Conservation (phyloP, 352 stramenopile genomes). For the Phytophthora rubi region DNA sequence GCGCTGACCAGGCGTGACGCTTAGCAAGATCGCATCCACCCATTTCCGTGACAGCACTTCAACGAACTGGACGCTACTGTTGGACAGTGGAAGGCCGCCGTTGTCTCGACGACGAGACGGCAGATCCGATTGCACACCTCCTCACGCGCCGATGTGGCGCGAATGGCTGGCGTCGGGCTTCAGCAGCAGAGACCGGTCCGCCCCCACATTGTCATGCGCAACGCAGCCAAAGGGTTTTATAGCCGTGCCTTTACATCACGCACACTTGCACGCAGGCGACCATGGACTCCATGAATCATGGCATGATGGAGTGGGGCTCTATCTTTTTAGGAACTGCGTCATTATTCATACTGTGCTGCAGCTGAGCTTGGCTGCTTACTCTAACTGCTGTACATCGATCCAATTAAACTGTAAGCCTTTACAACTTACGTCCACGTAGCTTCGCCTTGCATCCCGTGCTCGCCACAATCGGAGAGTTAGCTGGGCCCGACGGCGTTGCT, state of each 20-base stretch:
- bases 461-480: not conserved
- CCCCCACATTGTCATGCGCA: not conserved
- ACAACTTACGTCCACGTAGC: constrained; percentile 22
- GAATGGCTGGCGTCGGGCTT: constrained; percentile 13
- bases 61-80: constrained; percentile 9
- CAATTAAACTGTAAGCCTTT: not conserved
- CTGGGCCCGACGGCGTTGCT: not conserved
- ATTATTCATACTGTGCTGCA: constrained; percentile 6
- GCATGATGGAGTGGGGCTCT: not conserved
- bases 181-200: not conserved
- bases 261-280: not conserved
- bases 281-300: too few species aligned
- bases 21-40: constrained; percentile 5
- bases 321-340: constrained; percentile 10
- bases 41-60: constrained; percentile 26
- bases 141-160: constrained; percentile 3
- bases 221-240: not conserved
- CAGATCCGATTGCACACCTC: constrained; percentile 25
- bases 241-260: constrained; percentile 14
- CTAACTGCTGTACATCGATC: too few species aligned
- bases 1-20: constrained; percentile 4
- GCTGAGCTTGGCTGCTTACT: not conserved
- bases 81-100: constrained; percentile 7
- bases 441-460: constrained; percentile 28
- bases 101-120: constrained; percentile 23